Base-by-base conservation (phyloP, 768 basidiomycete species). In the Rhizopogon vinicolor region DNA sequence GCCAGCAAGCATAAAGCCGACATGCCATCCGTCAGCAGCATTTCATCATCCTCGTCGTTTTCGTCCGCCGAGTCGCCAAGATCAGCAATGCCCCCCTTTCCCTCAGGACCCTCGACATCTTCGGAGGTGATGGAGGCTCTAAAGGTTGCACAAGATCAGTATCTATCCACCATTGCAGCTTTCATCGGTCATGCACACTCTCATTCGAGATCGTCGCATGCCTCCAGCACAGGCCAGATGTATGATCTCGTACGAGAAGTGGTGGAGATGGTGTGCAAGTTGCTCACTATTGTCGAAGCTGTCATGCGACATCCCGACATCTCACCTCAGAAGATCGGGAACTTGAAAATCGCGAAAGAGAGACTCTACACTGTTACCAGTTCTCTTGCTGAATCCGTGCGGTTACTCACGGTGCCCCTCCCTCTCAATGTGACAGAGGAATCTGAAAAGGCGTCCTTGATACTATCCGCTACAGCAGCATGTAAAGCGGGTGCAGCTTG, bases 101-200 rank as follows among this genome's bases (percentile, higher is more conserved):
- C 90, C 41, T 77, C 77, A 40, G 92, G 92, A 3, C 85, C 88
- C 44, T 83, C 85, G 39, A 84, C 80, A 22, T 76, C 85, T 45
- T 70, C 78, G 2, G 86, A 90, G 63, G 82, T 91, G 5, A 77
- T 89, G 70, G 86, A 87, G 55, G 84, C 87, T 7, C 78, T 97
- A 44, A 84, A 88, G n/a, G 72, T 77, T 58, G 91, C 91, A 13
- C 93, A 97, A 66, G 94, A 97, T 65, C 83, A 88, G 48, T 89
- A 95, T 63, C 77, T 98, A 10, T 96, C 93, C 5, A 91, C 93
- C 18, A 93, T 97, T 65, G 95, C 97, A 19, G 96, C 95, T 6
- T 94, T 99, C 69, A 97, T 99, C 63, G 96, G 95, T 1, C 94
- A 98, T 66, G 91, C 93, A 1, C 96, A 98, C 64, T 91, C 91